Evolutionary conservation across 805 yeast species (phyloP), one percentile per base, ranked within the genome.

Genomic region (Zygosaccharomyces lentus): DNA sequence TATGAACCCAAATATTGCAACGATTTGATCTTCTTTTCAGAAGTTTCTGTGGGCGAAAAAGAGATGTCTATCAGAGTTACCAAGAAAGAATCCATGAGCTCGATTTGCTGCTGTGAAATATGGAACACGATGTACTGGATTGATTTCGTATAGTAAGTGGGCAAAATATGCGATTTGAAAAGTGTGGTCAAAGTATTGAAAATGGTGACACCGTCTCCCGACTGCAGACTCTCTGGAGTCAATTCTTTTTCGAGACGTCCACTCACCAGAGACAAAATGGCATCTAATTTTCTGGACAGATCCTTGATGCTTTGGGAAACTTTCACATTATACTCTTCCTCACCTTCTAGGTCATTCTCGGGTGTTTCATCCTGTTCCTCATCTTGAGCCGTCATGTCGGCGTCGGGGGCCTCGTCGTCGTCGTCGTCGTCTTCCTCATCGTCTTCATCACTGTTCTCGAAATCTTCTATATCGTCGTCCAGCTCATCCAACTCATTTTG

Each of bases 1-100:
- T 82, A 91, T 2, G 96, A 87, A 1, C 96, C 82, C 45, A 91
- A 74, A 62, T 93, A 91, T 66, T 93, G 98, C 76, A 90, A 77
- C 2, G 96, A 85, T 69, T 90, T 90, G 53, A 88, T 80, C 55
- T 95, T 77, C 53, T 81, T 83, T 45, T 87, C 91, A 30, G 81
- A 69, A 21, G 80, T 76, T 62, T 85, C 89, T 36, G 72, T 70
- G 8, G 82, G 75, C 42, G 82, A 77, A 62, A 93, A 83, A 2
- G 95, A 87, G 32, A 84, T 77, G 59, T 91, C 97, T 36, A 91
- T 81, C 53, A 93, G 71, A 34, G 85, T 72, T 2, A 86, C 95
- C 55, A 91, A 67, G 61, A 80, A 91, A 9, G 95, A 84, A 55
- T 91, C 98, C 61, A 87, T 78, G 48, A 91, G 72, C 58, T 87